A percentile compares a stretch with the other conserved stretches of the same genome.
phyloP scores from a whole-genome alignment of 352 stramenopile genomes.

The Detonula confervacea region DNA sequence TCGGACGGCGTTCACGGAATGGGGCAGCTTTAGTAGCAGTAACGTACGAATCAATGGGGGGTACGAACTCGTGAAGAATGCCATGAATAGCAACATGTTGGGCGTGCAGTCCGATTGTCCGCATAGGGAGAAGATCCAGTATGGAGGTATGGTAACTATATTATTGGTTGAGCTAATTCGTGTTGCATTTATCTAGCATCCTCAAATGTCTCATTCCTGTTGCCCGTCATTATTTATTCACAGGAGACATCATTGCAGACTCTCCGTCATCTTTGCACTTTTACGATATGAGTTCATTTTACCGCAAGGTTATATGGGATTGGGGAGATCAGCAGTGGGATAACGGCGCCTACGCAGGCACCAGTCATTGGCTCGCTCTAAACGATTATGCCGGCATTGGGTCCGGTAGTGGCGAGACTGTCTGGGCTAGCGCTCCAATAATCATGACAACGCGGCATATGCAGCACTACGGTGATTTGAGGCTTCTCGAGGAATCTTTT shows the following conservation, averaged over 20 bases:
- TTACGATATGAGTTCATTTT: conserved; percentile 65
- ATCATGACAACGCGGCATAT: conserved; percentile 51
- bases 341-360: conserved; percentile 57
- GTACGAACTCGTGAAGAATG: conserved; percentile 61
- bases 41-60: conserved; percentile 61
- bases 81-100: conserved; percentile 60
- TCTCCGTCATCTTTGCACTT: conserved; percentile 49
- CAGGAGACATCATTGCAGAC: conserved; percentile 59
- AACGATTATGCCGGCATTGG: conserved; percentile 60
- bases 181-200: too few species aligned
- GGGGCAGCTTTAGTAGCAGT: conserved; percentile 47
- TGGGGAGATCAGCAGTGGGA: conserved; percentile 58
- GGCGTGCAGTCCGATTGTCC: conserved; percentile 67
- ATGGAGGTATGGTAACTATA: too few species aligned
- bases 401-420: conserved; percentile 47
- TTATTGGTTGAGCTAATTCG: too few species aligned
- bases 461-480: conserved; percentile 60
- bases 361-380: conserved; percentile 48
- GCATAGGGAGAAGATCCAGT: conserved; percentile 70
- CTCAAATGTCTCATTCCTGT: too few species aligned
- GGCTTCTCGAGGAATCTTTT: conserved; percentile 46
- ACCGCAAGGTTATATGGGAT: conserved; percentile 55
- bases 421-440: conserved; percentile 53
- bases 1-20: conserved; percentile 51
- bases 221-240: too few species aligned